phyloP scores from a whole-genome alignment of 1,284 basidiomycete species.

The Phylloporus sp. region DNA sequence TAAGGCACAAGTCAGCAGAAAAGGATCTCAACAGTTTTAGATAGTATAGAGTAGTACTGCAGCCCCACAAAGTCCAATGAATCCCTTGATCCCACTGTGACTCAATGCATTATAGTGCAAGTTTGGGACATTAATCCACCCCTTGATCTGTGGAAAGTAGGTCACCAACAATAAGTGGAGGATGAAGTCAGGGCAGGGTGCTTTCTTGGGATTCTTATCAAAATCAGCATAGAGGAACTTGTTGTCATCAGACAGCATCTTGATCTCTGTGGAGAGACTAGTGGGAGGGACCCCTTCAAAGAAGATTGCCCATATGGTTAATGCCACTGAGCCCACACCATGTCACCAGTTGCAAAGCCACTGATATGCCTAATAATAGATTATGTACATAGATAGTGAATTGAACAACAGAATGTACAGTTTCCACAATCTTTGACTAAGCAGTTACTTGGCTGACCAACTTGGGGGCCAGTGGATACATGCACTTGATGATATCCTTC shows the following conservation, averaged over 20 bases:
- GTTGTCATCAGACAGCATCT: not conserved
- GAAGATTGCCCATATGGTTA: no score
- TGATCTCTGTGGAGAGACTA: not conserved
- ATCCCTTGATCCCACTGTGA: not conserved
- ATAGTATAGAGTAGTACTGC: not conserved
- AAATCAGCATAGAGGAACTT: no score
- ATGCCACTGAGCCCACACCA: no score
- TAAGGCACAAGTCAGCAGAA: not conserved
- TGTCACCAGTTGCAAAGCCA: not conserved
- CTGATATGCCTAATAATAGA: not conserved
- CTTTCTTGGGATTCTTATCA: no score
- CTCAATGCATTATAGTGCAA: not conserved
- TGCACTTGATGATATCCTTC: no score
- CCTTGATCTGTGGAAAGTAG: not conserved
- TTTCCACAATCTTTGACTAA: no score
- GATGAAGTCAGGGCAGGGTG: no score
- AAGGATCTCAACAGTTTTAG: not conserved
- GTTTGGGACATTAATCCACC: not conserved
- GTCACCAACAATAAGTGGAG: no score
- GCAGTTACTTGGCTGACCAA: no score
- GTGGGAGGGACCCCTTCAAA: no score
- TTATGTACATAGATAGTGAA: not conserved
- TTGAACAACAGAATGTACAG: no score
- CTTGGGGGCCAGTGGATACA: no score
- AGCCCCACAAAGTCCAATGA: not conserved